phyloP scores from a whole-genome alignment of 164 flowering plant species.

The Dillenia suffruticosa region DNA sequence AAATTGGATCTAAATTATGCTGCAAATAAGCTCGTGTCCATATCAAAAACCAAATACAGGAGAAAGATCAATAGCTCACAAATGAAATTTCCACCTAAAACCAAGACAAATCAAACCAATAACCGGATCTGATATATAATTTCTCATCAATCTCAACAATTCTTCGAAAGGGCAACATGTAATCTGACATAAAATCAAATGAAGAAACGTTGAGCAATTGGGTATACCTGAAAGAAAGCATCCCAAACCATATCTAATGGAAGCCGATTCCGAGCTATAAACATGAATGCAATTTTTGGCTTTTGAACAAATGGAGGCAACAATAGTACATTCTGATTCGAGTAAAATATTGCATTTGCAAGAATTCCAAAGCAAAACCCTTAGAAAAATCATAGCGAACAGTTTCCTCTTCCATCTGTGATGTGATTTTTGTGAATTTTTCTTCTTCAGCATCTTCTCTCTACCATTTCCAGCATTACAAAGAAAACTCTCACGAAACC shows the following conservation, averaged over 20 bases:
- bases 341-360: slow-evolving; percentile 41
- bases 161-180: too few species aligned
- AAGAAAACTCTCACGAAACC: too few species aligned
- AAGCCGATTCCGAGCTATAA: slow-evolving; percentile 87
- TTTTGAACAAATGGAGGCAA: slow-evolving; percentile 27
- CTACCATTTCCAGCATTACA: slow-evolving; percentile 4
- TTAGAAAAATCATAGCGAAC: slow-evolving; percentile 27
- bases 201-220: too few species aligned
- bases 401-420: slow-evolving; percentile 61
- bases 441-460: slow-evolving; percentile 37
- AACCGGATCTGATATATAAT: too few species aligned
- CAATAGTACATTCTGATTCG: slow-evolving; percentile 31
- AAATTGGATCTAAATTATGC: too few species aligned
- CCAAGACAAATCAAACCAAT: too few species aligned
- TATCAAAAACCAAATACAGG: too few species aligned
- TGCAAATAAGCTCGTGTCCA: too few species aligned
- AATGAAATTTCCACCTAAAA: too few species aligned
- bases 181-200: too few species aligned
- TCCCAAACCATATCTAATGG: slow-evolving; percentile 86
- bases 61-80: too few species aligned
- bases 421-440: slow-evolving; percentile 28
- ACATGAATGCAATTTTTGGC: slow-evolving; percentile 80
- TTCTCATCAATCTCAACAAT: too few species aligned
- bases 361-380: slow-evolving; percentile 55
- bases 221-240: slow-evolving; percentile 67